Evolutionary conservation across 2,329 filamentous ascomycete species (phyloP).

Genomic region (Remersonia thermophila): DNA sequence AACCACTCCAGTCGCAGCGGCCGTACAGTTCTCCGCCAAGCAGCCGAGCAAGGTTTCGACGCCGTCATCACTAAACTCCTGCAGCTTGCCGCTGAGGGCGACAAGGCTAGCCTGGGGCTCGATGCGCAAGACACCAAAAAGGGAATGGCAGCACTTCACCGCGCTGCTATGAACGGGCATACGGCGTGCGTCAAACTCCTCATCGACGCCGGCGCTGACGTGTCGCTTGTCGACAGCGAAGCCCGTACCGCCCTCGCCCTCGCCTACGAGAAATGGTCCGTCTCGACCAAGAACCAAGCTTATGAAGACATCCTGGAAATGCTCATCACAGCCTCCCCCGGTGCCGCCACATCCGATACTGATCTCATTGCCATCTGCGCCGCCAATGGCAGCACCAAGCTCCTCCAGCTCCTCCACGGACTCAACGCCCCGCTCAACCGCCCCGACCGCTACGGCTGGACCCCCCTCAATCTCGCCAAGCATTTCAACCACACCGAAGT

Average conservation of each 20-base stretch:
- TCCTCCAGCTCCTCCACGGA: conserved; percentile 8
- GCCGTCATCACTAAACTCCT: conserved; percentile 8
- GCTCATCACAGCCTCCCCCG: conserved; percentile 6
- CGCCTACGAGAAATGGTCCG: conserved; percentile 13
- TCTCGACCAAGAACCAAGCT: conserved; percentile 1
- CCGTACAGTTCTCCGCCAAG: conserved; percentile 13
- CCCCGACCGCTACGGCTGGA: conserved; percentile 15
- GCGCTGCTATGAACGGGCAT: conserved; percentile 11
- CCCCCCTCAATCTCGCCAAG: conserved; percentile 12
- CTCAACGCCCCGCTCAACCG: conserved; percentile 9
- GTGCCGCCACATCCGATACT: conserved; percentile 6
- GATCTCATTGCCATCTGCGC: conserved; percentile 12
- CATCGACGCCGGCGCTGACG: conserved; percentile 5
- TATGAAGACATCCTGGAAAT: conserved; percentile 8
- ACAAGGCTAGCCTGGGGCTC: conserved; percentile 4
- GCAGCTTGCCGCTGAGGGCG: conserved; percentile 1
- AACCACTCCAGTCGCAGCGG: conserved; percentile 6
- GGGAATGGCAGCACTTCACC: conserved; percentile 12
- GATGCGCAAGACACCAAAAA: conserved; percentile 10
- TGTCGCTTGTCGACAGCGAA: conserved; percentile 3
- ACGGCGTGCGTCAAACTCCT: conserved; percentile 7
- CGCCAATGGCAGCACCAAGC: conserved; percentile 10
- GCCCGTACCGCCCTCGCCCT: conserved; percentile 7
- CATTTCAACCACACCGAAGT: conserved; percentile 5
- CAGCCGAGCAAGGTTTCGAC: conserved; percentile 10